Evolutionary conservation across 805 yeast genomes (phyloP).

Genomic region (Spathaspora arborariae): DNA sequence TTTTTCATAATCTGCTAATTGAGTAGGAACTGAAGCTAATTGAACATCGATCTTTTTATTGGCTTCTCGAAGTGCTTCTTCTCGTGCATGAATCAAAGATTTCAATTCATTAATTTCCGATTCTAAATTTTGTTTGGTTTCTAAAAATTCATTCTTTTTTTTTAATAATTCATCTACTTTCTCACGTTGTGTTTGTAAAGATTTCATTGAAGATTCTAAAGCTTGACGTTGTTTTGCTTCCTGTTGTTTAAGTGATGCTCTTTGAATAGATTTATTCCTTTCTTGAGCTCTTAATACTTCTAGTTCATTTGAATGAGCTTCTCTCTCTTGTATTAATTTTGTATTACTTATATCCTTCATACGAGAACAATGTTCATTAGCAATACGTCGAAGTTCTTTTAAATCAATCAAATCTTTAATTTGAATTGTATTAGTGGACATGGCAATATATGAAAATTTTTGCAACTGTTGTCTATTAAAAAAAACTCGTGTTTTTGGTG

Average conservation of each 20-base stretch:
- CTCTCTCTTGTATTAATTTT: conserved; percentile 18
- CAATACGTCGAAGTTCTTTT: neutral
- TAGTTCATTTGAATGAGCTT: neutral
- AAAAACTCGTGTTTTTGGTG: neutral
- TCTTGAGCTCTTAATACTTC: neutral
- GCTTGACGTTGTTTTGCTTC: neutral
- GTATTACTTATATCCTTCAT: conserved; percentile 1
- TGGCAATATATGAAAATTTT: too few relatives aligned
- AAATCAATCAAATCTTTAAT: neutral
- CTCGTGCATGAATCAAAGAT: conserved; percentile 12
- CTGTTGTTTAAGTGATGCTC: neutral
- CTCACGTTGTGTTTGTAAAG: conserved; percentile 20
- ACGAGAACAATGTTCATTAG: neutral
- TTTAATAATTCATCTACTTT: conserved; percentile 30
- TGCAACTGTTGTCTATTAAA: neutral
- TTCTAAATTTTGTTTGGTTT: conserved; percentile 22
- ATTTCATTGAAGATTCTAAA: neutral
- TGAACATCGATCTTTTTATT: conserved; percentile 39
- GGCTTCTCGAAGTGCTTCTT: conserved; percentile 19
- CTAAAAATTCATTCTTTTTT: conserved; percentile 31
- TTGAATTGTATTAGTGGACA: neutral
- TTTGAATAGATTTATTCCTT: neutral
- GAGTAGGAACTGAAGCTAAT: conserved; percentile 46
- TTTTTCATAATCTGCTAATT: conserved; percentile 47
- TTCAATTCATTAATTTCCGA: conserved; percentile 21